Evolutionary conservation across 345 rosid species (phyloP), one percentile per base, ranked within the genome.

Genomic region (Citrus sp.): DNA sequence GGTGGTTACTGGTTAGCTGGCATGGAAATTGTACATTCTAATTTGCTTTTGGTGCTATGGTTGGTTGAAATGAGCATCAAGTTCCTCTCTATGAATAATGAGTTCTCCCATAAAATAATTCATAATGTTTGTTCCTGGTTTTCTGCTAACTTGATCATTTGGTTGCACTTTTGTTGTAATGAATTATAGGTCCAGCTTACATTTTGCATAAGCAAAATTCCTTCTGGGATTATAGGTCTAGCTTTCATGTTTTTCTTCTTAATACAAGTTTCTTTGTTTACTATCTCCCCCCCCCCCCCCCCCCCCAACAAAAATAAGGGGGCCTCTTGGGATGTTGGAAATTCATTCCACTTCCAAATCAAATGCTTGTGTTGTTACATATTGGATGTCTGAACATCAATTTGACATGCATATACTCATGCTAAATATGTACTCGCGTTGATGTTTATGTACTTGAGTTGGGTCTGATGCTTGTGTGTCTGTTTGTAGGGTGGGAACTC

Each of bases 401-500:
- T 19, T 22, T 55, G 34, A 66, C 32, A 60, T 73, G 24, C 34
- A 13, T 22, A 30, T 13, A 19, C 5, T 6, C 42, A 49, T 63
- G 55, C 14, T 22, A 71, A 63, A 24, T 32, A 70, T 12, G 34
- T 60, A 19, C n/a, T 25, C 7, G 24, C 6, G 35, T 65, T 32
- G 49, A 40, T 82, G 19, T 35, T 46, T 79, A n/a, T 67, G 46
- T 72, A 7, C 28, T 34, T 69, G 72, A 61, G 28, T 46, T 46
- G 51, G 51, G 38, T 79, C 62, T 68, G 77, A 84, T 78, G 75
- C 78, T 89, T 72, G 59, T 78, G 14, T 81, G 32, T 77, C 61
- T 81, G 66, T 67, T 85, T 85, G 68, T 91, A 95, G 98, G 92
- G 87, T 77, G 92, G 92, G 79, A 93, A 89, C 83, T 86, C 95